Evolutionary conservation across 805 yeast species (phyloP).

Genomic region (Peterozyma xylosa): DNA sequence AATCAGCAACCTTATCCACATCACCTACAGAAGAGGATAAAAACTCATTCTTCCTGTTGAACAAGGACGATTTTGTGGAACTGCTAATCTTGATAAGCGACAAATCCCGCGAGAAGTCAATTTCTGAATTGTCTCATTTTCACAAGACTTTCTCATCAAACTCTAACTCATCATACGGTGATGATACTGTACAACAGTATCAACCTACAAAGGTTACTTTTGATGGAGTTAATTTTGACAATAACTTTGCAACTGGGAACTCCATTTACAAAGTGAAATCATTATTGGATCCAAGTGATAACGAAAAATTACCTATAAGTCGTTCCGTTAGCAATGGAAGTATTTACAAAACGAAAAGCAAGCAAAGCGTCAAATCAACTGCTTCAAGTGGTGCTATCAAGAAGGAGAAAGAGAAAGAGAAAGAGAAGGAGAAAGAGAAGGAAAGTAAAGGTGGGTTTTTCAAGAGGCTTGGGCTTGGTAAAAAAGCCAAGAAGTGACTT

Average conservation of each 20-base stretch:
- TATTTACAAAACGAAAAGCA: no score
- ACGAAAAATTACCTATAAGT: background rate
- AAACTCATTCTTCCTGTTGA: background rate
- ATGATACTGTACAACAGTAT: constrained; percentile 15
- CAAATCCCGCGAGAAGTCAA: constrained; percentile 11
- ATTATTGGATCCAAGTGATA: constrained; percentile 11
- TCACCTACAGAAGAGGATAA: background rate
- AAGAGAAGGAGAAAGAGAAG: no score
- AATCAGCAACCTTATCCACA: background rate
- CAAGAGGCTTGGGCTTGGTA: no score
- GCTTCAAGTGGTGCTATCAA: no score
- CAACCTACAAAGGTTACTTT: constrained; percentile 17
- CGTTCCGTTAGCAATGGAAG: no score
- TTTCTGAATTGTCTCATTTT: constrained; percentile 8
- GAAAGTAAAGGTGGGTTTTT: no score
- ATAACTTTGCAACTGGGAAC: constrained; percentile 11
- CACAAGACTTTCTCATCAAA: constrained; percentile 8
- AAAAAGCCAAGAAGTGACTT: no score
- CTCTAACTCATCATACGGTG: constrained; percentile 12
- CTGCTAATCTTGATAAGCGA: constrained; percentile 11
- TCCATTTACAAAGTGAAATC: constrained; percentile 15
- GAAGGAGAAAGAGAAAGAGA: no score
- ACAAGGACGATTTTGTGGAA: constrained; percentile 12
- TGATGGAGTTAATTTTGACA: constrained; percentile 10
- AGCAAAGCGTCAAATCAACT: no score